Base-by-base conservation (phyloP, 768 basidiomycete species). In the Lactarius hatsudake region DNA sequence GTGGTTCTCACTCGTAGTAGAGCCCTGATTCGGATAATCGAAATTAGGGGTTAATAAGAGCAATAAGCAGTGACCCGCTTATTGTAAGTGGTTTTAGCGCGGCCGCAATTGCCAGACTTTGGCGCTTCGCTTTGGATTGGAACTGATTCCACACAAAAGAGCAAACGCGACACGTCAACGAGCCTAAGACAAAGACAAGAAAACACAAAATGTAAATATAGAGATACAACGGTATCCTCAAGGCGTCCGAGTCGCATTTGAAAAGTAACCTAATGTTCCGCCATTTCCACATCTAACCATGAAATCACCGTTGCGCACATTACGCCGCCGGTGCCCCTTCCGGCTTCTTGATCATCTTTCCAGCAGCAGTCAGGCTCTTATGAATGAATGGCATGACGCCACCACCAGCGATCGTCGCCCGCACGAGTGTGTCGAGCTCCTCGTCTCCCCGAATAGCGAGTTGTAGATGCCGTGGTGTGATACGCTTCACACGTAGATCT, bases 401-500 rank as follows among this genome's bases (percentile, higher is more conserved):
- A 23, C 45, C 45, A n/a, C 45, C 45, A 5, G 45, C 42, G 45
- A n/a, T 10, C n/a, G 45, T 48, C 45, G 45, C 45, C 23, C n/a
- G 20, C 8, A 48, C 20, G n/a, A 48, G n/a, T 9, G n/a, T 20
- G n/a, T 48, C n/a, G 3, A 48, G n/a, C 45, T 48, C 26, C 26
- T 28, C 2, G 26, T 28, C 26, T 28, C 45, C n/a, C n/a, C 20
- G 45, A n/a, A 48, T n/a, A 9, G 45, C 45, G 7, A n/a, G n/a
- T n/a, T n/a, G 45, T n/a, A 48, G 0, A 23, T 48, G 23, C 23
- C n/a, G 43, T 9, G 20, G 43, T 10, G 43, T 45, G 48, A 51
- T 51, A 12, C 23, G n/a, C 78, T 96, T 98, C 54, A 96, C 94
- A 60, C 91, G 87, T 30, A 97, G 84, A 80, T 97, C 96, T 75